phyloP scores from a whole-genome alignment of 2,329 filamentous ascomycete species.

The Macroventuria anomochaeta region DNA sequence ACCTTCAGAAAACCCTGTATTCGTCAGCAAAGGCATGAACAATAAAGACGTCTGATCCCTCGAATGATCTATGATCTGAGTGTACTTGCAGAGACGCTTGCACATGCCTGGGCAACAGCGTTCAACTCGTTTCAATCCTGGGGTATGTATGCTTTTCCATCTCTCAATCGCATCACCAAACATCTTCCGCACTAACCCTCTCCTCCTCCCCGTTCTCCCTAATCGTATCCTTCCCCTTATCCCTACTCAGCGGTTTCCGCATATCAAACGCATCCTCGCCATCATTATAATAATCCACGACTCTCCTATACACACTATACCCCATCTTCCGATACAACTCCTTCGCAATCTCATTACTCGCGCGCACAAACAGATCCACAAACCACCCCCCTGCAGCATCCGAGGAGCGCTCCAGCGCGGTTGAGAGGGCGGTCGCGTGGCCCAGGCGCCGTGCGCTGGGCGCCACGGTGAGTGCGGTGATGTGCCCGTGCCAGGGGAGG shows the following conservation, averaged over 20 bases:
- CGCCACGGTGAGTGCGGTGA: slow-evolving; percentile 92
- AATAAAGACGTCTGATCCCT: background rate
- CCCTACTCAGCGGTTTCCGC: slow-evolving; percentile 87
- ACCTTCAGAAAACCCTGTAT: too few relatives aligned
- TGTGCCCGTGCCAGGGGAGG: slow-evolving; percentile 99
- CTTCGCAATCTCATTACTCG: slow-evolving; percentile 86
- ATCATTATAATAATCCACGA: slow-evolving; percentile 92
- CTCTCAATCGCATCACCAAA: slow-evolving; percentile 79
- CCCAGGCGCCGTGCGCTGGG: slow-evolving; percentile 85
- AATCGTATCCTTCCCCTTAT: slow-evolving; percentile 76
- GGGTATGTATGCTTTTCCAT: background rate
- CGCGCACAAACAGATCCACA: slow-evolving; percentile 90
- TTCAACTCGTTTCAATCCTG: background rate
- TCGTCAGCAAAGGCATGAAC: too few relatives aligned
- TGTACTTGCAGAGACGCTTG: background rate
- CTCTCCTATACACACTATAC: slow-evolving; percentile 84
- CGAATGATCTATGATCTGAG: background rate
- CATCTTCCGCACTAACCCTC: slow-evolving; percentile 80
- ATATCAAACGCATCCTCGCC: slow-evolving; percentile 97
- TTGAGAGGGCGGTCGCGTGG: slow-evolving; percentile 82
- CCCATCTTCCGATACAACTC: slow-evolving; percentile 89
- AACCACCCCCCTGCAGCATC: slow-evolving; percentile 90
- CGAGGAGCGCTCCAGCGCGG: slow-evolving; percentile 80
- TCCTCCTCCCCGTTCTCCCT: slow-evolving; percentile 81
- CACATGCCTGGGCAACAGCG: background rate